phyloP scores from a whole-genome alignment of 176 grass and related monocot genomes.

The Aegilops umbellulata region DNA sequence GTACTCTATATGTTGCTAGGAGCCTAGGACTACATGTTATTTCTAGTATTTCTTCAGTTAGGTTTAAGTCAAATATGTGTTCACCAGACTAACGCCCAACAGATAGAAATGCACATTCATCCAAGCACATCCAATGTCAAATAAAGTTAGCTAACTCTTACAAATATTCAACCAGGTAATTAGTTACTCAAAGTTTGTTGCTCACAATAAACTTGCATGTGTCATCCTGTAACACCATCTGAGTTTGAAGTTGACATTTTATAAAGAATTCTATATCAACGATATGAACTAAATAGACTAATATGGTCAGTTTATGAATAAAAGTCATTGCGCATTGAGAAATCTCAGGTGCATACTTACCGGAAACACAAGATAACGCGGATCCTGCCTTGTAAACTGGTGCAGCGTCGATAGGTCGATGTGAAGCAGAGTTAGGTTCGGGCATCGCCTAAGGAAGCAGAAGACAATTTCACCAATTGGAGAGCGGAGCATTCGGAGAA shows the following conservation, averaged over 20 bases:
- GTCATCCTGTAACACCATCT: background rate
- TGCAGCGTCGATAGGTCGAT: background rate
- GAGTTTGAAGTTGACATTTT: background rate
- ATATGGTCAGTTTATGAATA: background rate
- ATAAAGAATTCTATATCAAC: background rate
- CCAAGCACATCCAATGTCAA: background rate
- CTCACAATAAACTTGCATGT: background rate
- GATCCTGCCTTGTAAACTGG: background rate
- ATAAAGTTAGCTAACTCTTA: background rate
- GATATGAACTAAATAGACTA: background rate
- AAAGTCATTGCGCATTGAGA: background rate
- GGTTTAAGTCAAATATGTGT: background rate
- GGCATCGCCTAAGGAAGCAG: slow-evolving; percentile 13
- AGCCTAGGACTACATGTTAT: background rate
- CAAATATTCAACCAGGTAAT: background rate
- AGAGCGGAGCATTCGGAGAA: background rate
- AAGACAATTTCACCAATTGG: background rate
- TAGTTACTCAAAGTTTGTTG: background rate
- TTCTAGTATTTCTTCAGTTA: background rate
- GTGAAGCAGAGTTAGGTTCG: slow-evolving; percentile 1
- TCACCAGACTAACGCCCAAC: background rate
- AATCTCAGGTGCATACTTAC: background rate
- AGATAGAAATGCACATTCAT: background rate
- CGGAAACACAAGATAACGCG: background rate
- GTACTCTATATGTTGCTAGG: background rate